Percentiles rank a stretch among this genome's conserved stretches.
Conservation (phyloP, 2,329 filamentous ascomycete genomes). For the Trematosphaeria pertusa region DNA sequence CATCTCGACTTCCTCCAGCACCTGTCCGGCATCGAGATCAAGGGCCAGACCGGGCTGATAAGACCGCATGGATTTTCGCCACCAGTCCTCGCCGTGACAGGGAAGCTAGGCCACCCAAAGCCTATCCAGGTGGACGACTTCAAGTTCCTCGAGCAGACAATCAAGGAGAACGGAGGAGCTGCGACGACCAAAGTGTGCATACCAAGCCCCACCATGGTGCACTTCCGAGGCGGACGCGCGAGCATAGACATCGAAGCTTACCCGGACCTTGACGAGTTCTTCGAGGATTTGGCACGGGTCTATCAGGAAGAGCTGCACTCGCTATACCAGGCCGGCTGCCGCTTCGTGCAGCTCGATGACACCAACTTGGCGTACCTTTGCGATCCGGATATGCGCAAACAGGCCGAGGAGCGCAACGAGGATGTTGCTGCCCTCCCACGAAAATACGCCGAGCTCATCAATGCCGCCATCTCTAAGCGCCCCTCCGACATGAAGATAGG, state of each 20-base stretch:
- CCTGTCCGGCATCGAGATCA: constrained; percentile 60
- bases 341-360: constrained; percentile 66
- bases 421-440: constrained; percentile 57
- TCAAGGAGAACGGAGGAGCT: constrained; percentile 47
- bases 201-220: constrained; percentile 66
- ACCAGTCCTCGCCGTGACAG: constrained; percentile 62
- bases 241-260: constrained; percentile 61
- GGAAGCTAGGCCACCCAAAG: constrained; percentile 60
- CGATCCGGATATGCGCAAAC: constrained; percentile 62
- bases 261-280: constrained; percentile 62
- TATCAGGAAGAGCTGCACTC: constrained; percentile 63
- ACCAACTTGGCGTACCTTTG: constrained; percentile 67
- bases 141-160: constrained; percentile 59
- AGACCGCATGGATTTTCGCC: constrained; percentile 57
- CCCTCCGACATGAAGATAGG: constrained; percentile 63
- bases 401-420: constrained; percentile 60
- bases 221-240: constrained; percentile 64
- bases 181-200: constrained; percentile 64
- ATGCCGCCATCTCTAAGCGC: constrained; percentile 59
- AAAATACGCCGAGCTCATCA: constrained; percentile 64
- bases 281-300: constrained; percentile 62
- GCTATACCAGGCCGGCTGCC: constrained; percentile 62
- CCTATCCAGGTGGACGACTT: constrained; percentile 65
- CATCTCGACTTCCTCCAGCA: constrained; percentile 66
- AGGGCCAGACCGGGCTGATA: constrained; percentile 56